Evolutionary conservation across 805 yeast species (phyloP).

Genomic region (Torulaspora maleeae): DNA sequence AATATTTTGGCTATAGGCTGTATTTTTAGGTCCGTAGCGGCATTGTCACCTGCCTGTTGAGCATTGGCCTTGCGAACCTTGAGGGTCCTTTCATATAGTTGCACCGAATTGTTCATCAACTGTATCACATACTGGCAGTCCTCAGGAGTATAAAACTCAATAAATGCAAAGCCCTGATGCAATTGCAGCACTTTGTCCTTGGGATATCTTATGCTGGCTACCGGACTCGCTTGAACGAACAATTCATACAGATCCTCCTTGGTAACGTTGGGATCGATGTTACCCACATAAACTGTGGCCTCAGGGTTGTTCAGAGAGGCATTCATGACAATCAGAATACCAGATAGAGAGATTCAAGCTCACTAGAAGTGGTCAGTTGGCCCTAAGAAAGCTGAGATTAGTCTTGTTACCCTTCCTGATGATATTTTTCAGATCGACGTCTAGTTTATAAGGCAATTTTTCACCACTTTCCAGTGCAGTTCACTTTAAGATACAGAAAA

Average conservation of each 20-base stretch:
- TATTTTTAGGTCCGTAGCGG: slow-evolving; percentile 13
- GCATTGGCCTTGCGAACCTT: slow-evolving; percentile 51
- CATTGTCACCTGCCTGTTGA: slow-evolving; percentile 7
- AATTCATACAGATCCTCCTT: slow-evolving; percentile 75
- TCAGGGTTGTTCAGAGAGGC: slow-evolving; percentile 10
- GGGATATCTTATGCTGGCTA: slow-evolving; percentile 66
- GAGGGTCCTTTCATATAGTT: slow-evolving; percentile 56
- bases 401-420: slow-evolving; percentile 4
- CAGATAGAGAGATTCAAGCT: neutral
- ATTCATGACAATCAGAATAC: slow-evolving; percentile 2
- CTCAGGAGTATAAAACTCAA: slow-evolving; percentile 52
- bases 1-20: slow-evolving; percentile 65
- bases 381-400: neutral
- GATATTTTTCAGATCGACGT: neutral
- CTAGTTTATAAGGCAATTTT: neutral
- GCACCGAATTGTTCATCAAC: slow-evolving; percentile 49
- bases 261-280: slow-evolving; percentile 68
- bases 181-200: slow-evolving; percentile 64
- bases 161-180: slow-evolving; percentile 88
- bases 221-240: slow-evolving; percentile 79
- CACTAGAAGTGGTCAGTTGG: neutral
- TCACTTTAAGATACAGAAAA: neutral
- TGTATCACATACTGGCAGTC: slow-evolving; percentile 70
- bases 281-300: slow-evolving; percentile 69
- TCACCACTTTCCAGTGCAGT: neutral